Evolutionary conservation across 345 rosid genomes (phyloP).

Genomic region (Angophora floribunda): DNA sequence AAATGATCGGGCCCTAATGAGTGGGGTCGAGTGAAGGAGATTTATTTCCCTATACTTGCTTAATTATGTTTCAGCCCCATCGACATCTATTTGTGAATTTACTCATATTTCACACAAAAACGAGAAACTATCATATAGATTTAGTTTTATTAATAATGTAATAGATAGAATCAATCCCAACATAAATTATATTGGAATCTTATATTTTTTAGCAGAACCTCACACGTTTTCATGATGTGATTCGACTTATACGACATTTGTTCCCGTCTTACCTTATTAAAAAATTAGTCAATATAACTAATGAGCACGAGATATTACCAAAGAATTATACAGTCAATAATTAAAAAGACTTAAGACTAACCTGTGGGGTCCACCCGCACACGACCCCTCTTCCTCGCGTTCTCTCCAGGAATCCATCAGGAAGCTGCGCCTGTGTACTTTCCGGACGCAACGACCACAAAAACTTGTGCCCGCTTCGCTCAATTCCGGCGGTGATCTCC

Average conservation of each 20-base stretch:
- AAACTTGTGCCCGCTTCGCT: constrained; percentile 21
- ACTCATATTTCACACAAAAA: background rate
- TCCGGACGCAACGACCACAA: constrained; percentile 21
- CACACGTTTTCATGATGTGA: rapidly evolving
- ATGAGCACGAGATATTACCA: background rate
- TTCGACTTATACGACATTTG: rapidly evolving
- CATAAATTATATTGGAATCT: background rate
- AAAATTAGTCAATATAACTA: rapidly evolving
- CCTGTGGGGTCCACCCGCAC: constrained; percentile 38
- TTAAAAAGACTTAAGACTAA: background rate
- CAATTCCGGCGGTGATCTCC: constrained; percentile 36
- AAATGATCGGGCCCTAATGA: background rate
- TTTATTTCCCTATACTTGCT: background rate
- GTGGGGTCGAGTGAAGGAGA: background rate
- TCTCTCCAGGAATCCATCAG: constrained; percentile 19
- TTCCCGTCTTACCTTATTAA: background rate
- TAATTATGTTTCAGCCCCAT: background rate
- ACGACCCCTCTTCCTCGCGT: constrained; percentile 7
- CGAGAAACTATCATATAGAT: background rate
- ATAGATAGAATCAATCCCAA: background rate
- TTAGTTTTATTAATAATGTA: background rate
- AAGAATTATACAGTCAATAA: background rate
- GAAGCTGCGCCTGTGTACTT: constrained; percentile 6
- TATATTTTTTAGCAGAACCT: background rate
- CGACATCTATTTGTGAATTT: background rate